These are phyloP conservation scores for Vickermania spadyakhi DNA, from an alignment of 208 protist species.

Conservation along the genomic window DNA sequence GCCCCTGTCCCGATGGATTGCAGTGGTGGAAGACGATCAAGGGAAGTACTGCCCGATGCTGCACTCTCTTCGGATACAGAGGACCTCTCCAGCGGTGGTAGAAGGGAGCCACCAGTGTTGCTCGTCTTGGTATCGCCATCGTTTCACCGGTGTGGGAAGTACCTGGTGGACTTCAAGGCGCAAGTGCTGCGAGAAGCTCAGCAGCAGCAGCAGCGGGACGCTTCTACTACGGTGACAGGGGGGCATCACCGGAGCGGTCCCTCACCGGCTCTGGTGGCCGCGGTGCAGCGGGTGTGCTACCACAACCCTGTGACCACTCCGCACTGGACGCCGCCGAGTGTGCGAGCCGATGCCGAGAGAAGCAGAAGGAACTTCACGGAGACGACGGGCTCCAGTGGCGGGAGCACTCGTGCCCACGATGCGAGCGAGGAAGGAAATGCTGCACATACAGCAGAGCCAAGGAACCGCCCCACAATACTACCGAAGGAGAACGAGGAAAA, in stretches of 20 bases:
- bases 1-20: background rate
- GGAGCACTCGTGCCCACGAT: too few species aligned
- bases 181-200: constrained; percentile 4
- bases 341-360: constrained; percentile 13
- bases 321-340: constrained; percentile 49
- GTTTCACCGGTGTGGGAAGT: constrained; percentile 23
- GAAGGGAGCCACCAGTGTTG: too few species aligned
- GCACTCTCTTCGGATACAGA: too few species aligned
- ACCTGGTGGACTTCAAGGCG: constrained; percentile 20
- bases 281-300: constrained; percentile 50
- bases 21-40: background rate
- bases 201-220: background rate
- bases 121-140: constrained; percentile 25
- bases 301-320: constrained; percentile 74
- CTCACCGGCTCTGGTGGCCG: constrained; percentile 17
- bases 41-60: too few species aligned
- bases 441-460: too few species aligned
- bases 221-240: background rate
- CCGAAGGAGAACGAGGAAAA: too few species aligned
- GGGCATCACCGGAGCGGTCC: background rate
- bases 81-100: too few species aligned
- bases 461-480: too few species aligned
- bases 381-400: too few species aligned
- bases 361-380: background rate
- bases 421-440: too few species aligned